Evolutionary conservation across 2,329 filamentous ascomycete species (phyloP).

Genomic region (Hypomyces rosellus): DNA sequence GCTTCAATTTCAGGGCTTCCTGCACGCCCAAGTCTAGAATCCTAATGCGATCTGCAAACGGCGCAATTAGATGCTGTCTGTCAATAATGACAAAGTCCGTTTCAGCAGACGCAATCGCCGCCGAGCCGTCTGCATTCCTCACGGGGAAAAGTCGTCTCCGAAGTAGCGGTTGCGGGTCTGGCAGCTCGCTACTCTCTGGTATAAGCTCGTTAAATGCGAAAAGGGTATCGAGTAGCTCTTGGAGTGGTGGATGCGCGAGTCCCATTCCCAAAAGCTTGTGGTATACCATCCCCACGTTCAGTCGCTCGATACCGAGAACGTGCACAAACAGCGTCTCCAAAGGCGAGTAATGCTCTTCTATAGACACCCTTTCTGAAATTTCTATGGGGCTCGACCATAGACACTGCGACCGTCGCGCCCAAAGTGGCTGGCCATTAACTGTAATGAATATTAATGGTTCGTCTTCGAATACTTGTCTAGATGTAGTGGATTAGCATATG

Average conservation of each 20-base stretch:
- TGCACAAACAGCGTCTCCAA: constrained; percentile 26
- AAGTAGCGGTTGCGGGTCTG: constrained; percentile 11
- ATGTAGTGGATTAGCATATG: not conserved
- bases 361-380: constrained; percentile 20
- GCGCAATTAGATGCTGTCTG: constrained; percentile 19
- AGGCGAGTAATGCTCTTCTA: constrained; percentile 23
- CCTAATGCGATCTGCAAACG: constrained; percentile 24
- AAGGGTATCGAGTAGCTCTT: constrained; percentile 25
- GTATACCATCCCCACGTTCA: constrained; percentile 26
- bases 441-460: constrained; percentile 10
- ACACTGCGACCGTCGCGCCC: constrained; percentile 25
- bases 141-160: constrained; percentile 19
- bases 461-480: constrained; percentile 8
- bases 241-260: not conserved
- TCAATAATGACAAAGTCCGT: constrained; percentile 30
- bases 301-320: constrained; percentile 21
- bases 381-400: constrained; percentile 28
- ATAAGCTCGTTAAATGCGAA: constrained; percentile 29
- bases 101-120: constrained; percentile 9
- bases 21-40: constrained; percentile 30
- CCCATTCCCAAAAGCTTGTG: constrained; percentile 22
- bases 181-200: not conserved
- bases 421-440: constrained; percentile 10
- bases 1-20: constrained; percentile 23
- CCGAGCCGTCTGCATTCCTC: constrained; percentile 14